Evolutionary conservation across 116 monocot species (phyloP), one percentile per base, ranked within the genome.

Genomic region (Dioscorea cayenensis): DNA sequence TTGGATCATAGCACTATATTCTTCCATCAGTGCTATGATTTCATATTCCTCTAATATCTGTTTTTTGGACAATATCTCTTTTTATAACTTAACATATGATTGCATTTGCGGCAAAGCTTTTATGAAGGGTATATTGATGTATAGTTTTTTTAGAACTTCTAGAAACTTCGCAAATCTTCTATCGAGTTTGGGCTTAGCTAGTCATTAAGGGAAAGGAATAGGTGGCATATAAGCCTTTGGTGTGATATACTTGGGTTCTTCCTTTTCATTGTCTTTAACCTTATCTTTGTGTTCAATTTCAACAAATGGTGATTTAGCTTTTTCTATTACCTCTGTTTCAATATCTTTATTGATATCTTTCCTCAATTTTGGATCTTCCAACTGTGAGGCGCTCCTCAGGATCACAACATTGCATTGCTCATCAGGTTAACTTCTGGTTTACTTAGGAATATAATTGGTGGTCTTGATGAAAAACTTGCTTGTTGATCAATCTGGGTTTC

Each of bases 71-170:
- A 25, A 25, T 25, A 25, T 25, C 25, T 25, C 25, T 25, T 25
- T 25, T 1, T 0, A 25, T 0, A 25, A 25, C 25, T 25, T 25
- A 25, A 1, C 25, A 25, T 25, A 25, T 25, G 25, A 25, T 25
- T 0, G 25, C 25, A 25, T 25, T 25, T 25, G 25, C 25, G 25
- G 1, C 17, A 71, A 29, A n/a, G 59, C 71, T 35, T 71, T 16
- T 5, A 36, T 7, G 61, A 60, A 71, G 7, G 71, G 71, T 18
- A 71, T 60, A 20, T 71, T 71, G 61, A 36, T 71, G 35, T 28
- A 8, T 36, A 61, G 20, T 4, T 62, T 71, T 36, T 71, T 60
- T 19, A 71, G 61, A 14, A 60, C 36, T 14, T 71, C 35, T 17
- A 71, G 0, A 60, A 62, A 71, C 35, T 61, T 61, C 28, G 28